Evolutionary conservation across 2,329 filamentous ascomycete species (phyloP).

Genomic region (Neopestalotiopsis sp.): DNA sequence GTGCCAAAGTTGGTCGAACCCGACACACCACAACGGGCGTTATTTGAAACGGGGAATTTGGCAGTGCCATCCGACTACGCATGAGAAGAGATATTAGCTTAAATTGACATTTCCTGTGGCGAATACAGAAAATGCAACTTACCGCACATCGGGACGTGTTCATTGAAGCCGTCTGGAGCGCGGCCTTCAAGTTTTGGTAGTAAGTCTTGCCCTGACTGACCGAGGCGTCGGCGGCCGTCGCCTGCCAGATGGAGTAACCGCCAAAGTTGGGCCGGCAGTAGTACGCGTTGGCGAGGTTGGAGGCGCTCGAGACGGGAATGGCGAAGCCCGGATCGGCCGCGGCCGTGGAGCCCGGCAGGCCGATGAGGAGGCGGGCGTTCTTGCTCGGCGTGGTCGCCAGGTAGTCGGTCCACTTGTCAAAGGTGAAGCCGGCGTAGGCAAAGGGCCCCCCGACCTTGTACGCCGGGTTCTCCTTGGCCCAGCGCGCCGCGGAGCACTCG

Average conservation of each 20-base stretch:
- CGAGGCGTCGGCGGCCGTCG: conserved; percentile 41
- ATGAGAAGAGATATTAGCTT: not conserved
- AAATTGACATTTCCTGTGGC: not conserved
- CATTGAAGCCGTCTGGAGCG: conserved; percentile 30
- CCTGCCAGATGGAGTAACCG: conserved; percentile 54
- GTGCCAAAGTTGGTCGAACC: conserved; percentile 11
- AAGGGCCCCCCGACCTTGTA: conserved; percentile 31
- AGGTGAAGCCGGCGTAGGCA: conserved; percentile 45
- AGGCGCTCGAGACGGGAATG: conserved; percentile 37
- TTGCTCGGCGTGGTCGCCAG: conserved; percentile 42
- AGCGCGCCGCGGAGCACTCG: conserved; percentile 40
- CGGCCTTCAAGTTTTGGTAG: conserved; percentile 43
- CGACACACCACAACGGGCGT: conserved; percentile 24
- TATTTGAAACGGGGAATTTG: conserved; percentile 18
- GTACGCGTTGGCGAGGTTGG: conserved; percentile 52
- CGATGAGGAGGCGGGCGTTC: conserved; percentile 51
- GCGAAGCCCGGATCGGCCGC: conserved; percentile 39
- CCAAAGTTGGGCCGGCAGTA: conserved; percentile 47
- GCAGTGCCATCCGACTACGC: not conserved
- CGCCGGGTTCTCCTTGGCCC: conserved; percentile 36
- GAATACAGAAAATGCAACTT: conserved; percentile 15
- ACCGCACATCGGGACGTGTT: conserved; percentile 24
- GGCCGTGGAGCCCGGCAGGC: conserved; percentile 41
- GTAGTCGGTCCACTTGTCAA: conserved; percentile 45
- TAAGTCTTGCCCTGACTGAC: conserved; percentile 43